Base-by-base conservation (phyloP, 371 early-diverging fungal genomes). In the Mucor mucedo region DNA sequence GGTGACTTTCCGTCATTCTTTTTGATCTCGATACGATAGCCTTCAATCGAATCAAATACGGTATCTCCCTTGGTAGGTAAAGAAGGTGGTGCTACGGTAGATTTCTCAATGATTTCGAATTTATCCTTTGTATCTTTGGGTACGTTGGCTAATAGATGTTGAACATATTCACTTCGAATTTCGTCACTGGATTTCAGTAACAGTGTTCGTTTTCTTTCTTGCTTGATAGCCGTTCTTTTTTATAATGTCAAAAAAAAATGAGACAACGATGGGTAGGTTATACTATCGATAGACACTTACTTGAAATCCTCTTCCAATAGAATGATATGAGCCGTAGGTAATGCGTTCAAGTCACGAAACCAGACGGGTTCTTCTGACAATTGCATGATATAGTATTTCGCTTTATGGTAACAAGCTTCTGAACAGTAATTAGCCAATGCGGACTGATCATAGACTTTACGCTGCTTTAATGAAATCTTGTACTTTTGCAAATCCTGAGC, bases 401-500 rank as follows among this genome's bases (percentile, higher is more conserved):
- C 85, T 28, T 87, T 84, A 5, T 84, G 82, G 42, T 85, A 65
- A 59, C 92, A 91, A 0, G 57, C 76, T 29, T 83, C 76, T 0
- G 88, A 87, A 66, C 92, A 91, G 54, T 76, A 91, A 28, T 71
- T 69, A 13, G 84, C 79, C 11, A 86, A 66, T 52, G 83, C 83
- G 1, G 87, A 73, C 10, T 85, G 85, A 69, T 91, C 90, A 55
- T 71, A 89, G 2, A 91, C 89, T 68, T 89, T 89, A 21, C 83
- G 81, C 38, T 86, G 83, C 4, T 65, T 66, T 13, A 81, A 54
- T 2, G 89, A 86, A 62, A 91, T 89, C 35, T 82, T 76, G 59
- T 79, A 90, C 47, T 77, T 78, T n/a, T 72, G 71, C 6, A 70
- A 44, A 16, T 74, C 58, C 49, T 72, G 60, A 4, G 69, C 57